These are phyloP conservation scores for Globisporangium viniferum DNA, from an alignment of 352 stramenopile species.

Conservation along the genomic window DNA sequence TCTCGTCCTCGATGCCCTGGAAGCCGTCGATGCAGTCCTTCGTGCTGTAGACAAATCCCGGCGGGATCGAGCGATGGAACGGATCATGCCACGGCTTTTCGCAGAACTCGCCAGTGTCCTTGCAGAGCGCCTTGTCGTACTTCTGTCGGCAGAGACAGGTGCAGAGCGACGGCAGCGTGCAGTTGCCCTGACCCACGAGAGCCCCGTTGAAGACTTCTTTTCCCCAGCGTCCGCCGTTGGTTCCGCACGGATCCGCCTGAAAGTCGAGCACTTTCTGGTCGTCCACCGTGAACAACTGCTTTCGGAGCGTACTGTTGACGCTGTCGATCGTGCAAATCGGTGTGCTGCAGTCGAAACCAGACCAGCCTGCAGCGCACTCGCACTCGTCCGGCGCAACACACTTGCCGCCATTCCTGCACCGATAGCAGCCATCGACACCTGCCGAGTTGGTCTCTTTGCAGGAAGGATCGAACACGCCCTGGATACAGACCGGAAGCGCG, in stretches of 20 bases:
- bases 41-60: slow-evolving; percentile 91
- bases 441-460: slow-evolving; percentile 50
- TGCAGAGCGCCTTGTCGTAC: slow-evolving; percentile 69
- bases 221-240: slow-evolving; percentile 68
- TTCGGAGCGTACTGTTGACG: slow-evolving; percentile 54
- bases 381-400: slow-evolving; percentile 91
- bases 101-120: slow-evolving; percentile 72
- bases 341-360: slow-evolving; percentile 91
- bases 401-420: slow-evolving; percentile 92
- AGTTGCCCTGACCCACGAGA: slow-evolving; percentile 88
- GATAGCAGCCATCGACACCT: slow-evolving; percentile 90
- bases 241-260: slow-evolving; percentile 92
- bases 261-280: slow-evolving; percentile 90
- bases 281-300: slow-evolving; percentile 93
- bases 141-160: slow-evolving; percentile 89
- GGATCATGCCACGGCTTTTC: slow-evolving; percentile 81
- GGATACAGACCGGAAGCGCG: slow-evolving; percentile 93
- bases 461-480: slow-evolving; percentile 93
- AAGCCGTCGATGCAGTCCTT: slow-evolving; percentile 91
- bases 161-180: slow-evolving; percentile 87
- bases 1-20: slow-evolving; percentile 88
- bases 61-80: slow-evolving; percentile 64
- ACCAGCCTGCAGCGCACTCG: slow-evolving; percentile 90
- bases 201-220: slow-evolving; percentile 73
- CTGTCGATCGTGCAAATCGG: slow-evolving; percentile 84